Evolutionary conservation across 1,284 basidiomycete species (phyloP), one percentile per base, ranked within the genome.

Genomic region (Moesziomyces aphidis): DNA sequence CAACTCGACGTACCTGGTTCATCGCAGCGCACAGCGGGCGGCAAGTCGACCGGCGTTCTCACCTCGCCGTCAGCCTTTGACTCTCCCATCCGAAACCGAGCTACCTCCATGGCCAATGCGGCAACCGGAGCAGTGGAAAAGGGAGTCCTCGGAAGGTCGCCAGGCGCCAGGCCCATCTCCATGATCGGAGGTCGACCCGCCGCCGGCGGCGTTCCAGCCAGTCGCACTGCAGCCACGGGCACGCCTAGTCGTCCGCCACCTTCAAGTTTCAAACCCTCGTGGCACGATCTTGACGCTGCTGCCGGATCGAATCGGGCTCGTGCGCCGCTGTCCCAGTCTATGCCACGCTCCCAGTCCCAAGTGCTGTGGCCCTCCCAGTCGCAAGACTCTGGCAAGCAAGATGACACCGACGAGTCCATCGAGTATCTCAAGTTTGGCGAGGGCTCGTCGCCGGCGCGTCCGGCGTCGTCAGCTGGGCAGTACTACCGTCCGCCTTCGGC

Each of bases 401-500:
- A 45, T 19, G 55, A 56, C n/a, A 13, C n/a, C 10, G 61, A 67
- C n/a, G 58, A 48, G 9, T 75, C 73, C 54, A 62, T 71, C 50
- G 71, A 73, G 11, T 63, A 67, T 21, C 50, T 67, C 43, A 59
- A 61, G 22, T 70, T 64, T 23, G 43, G 49, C 26, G 31, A 6
- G 10, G 53, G 31, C n/a, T 55, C 50, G 5, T 55, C 60, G 17
- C 50, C 68, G 3, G 4, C 57, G 26, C 64, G 78, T 13, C 68
- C 78, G 1, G 56, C 53, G 23, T 76, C 72, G 0, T 65, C 69
- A n/a, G 59, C 70, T 8, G 78, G 76, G 15, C 66, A 63, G 28
- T 78, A 76, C 61, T 80, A 80, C 31, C 78, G 76, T 10, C 76
- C 78, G 6, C 78, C 76, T 2, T 65, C 67, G 8, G 68, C 76